Conservation (phyloP, 2,329 filamentous ascomycete genomes). For the Teratosphaeria nubilosa region DNA sequence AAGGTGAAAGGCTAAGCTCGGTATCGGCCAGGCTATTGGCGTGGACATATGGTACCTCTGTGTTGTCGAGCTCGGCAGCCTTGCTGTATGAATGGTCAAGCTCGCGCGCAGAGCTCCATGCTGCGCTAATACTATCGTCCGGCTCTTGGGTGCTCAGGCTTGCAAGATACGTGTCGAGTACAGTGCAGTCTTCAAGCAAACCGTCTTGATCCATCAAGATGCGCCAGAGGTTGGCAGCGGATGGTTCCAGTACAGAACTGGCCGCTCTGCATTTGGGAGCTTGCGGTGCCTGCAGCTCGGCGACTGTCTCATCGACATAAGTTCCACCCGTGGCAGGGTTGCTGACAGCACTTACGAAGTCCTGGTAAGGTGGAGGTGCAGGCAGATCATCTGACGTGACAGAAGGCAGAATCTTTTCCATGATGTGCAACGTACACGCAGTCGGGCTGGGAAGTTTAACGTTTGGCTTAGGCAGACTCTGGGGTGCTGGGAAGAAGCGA, state of each 20-base stretch:
- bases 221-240: constrained; percentile 19
- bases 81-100: too few relatives aligned
- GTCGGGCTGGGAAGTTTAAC: constrained; percentile 13
- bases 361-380: neutral
- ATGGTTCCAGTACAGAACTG: constrained; percentile 1
- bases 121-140: neutral
- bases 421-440: constrained; percentile 12
- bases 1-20: constrained; percentile 5
- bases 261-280: neutral
- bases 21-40: constrained; percentile 19
- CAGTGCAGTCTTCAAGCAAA: neutral
- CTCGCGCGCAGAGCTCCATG: neutral
- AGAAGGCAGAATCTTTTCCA: constrained; percentile 7
- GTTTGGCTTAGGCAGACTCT: constrained; percentile 7
- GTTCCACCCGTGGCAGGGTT: neutral
- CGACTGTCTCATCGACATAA: neutral
- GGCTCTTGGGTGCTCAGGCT: constrained; percentile 1
- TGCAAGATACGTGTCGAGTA: constrained; percentile 3
- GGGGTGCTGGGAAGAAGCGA: constrained; percentile 18
- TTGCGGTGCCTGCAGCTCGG: neutral
- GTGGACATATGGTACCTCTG: constrained; percentile 18
- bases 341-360: neutral
- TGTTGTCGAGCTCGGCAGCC: constrained; percentile 14
- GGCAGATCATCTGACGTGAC: neutral
- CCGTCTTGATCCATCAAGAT: constrained; percentile 11